phyloP scores from a whole-genome alignment of 2,329 filamentous ascomycete species.

The Chrysoporthe cubensis region DNA sequence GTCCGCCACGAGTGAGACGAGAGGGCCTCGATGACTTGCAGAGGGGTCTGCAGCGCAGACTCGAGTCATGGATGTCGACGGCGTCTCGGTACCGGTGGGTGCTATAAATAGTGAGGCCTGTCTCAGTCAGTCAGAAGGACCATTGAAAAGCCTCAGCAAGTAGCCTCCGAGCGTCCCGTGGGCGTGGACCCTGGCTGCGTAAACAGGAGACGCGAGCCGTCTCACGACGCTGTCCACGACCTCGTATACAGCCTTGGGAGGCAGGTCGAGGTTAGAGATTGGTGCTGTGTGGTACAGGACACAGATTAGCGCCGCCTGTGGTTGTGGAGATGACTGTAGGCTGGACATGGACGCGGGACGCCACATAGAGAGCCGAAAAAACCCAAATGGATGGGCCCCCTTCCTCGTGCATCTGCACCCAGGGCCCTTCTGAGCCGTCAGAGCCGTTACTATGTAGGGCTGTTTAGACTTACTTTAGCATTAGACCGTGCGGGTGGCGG shows the following conservation, averaged over 20 bases:
- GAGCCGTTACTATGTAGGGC: not conserved
- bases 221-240: not conserved
- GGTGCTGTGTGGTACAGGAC: not conserved
- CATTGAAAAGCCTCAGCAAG: not conserved
- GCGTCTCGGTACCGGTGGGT: not conserved
- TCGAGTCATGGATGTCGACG: not conserved
- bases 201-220: not conserved
- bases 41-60: not conserved
- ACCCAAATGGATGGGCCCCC: not conserved
- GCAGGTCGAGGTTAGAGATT: not conserved
- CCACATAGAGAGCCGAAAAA: not conserved
- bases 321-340: not conserved
- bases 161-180: not conserved
- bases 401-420: not conserved
- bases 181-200: not conserved
- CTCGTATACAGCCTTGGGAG: not conserved
- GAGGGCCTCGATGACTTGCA: not conserved
- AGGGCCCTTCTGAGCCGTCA: too few relatives aligned
- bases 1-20: not conserved
- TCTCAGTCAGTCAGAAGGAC: not conserved
- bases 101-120: slow-evolving; percentile 1
- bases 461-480: not conserved
- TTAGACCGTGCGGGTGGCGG: not conserved
- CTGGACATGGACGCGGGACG: not conserved
- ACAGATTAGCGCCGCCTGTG: not conserved